Base-by-base conservation (phyloP, 768 basidiomycete genomes). In the Phaffia australis region DNA sequence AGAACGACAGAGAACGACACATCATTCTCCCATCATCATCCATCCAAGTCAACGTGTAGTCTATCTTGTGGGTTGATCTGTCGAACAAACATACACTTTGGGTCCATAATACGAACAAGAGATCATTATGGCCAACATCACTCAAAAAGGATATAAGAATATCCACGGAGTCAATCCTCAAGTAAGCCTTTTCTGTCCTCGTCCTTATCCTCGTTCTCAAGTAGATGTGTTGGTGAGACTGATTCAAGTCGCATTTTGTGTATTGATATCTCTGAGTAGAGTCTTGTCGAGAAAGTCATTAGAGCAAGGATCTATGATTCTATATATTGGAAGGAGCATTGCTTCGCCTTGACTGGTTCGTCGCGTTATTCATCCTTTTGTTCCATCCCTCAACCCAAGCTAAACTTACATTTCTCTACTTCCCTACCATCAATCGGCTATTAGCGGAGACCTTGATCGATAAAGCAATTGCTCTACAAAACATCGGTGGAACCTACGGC, bases 161-260 rank as follows among this genome's bases (percentile, higher is more conserved):
- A 87, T 98, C 72, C 94, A 98, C 74, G 94, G 94, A 60, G 88
- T 91, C 72, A 98, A 97, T 78, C 93, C 93, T 15, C 93, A 98
- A 82, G 93, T 92, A 74, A 61, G 73, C 63, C 23, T 1, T 18
- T 21, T 67, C 11, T n/a, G n/a, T 3, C 1, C 52, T 1, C 19
- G 49, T 29, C 3, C 52, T 11, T 35, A 3, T 58, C 46, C 29
- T 46, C 42, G 7, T 18, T 6, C 8, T 23, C 7, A 23, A 55
- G 14, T 15, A 18, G 42, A 51, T 30, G 15, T 23, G 60, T 50
- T 47, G 15, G n/a, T 16, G 29, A 25, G 9, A 42, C 11, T 42
- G 11, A 32, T 15, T 29, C 32, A 46, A 55, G 64, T 46, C 64
- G 32, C 23, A 15, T 19, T 29, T 64, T 25, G 30, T 32, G 46